phyloP scores from a whole-genome alignment of 345 rosid species.

The Populus alba region DNA sequence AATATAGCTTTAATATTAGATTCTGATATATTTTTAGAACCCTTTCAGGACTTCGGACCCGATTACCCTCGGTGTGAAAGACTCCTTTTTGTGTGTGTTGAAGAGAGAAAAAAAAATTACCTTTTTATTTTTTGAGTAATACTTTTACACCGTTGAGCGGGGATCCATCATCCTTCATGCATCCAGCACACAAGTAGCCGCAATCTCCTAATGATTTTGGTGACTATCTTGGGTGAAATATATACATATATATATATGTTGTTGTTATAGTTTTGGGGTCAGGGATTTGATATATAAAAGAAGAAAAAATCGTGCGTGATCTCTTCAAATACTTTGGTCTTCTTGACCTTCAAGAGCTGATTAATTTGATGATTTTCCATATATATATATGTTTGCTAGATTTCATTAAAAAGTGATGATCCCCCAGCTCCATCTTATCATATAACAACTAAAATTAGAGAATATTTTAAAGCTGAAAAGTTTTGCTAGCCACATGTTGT shows the following conservation, averaged over 20 bases:
- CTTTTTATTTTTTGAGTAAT: neutral
- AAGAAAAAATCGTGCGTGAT: neutral
- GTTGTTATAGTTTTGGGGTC: neutral
- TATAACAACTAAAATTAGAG: neutral
- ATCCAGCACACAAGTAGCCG: constrained; percentile 1
- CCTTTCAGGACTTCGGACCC: neutral
- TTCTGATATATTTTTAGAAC: neutral
- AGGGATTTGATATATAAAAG: neutral
- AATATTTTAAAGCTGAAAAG: neutral
- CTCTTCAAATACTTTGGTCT: neutral
- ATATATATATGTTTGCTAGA: neutral
- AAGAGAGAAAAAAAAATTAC: neutral
- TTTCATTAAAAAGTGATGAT: constrained; percentile 12
- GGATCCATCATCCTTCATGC: constrained; percentile 9
- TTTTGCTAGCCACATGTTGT: constrained; percentile 21
- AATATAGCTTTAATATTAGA: constrained; percentile 10
- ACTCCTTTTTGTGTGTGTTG: neutral
- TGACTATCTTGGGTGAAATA: neutral
- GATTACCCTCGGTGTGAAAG: neutral
- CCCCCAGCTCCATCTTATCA: constrained; percentile 8
- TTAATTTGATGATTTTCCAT: neutral
- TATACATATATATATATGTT: neutral
- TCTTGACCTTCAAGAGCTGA: neutral
- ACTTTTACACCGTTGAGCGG: neutral
- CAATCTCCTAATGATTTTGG: neutral